Evolutionary conservation across 1,139 yeast species (phyloP).

Genomic region (Diutina catenulata): DNA sequence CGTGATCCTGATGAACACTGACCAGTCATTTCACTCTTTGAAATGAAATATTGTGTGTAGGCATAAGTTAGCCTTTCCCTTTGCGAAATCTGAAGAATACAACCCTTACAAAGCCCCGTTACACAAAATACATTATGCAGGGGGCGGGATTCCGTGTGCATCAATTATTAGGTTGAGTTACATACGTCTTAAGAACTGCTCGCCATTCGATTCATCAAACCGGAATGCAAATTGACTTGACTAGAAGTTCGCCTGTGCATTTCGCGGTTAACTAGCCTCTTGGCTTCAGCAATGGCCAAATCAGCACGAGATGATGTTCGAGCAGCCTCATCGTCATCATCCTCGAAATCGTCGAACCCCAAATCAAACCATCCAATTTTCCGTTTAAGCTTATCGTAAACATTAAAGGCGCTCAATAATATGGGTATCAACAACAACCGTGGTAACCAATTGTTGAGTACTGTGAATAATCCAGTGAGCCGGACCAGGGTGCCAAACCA

Average conservation of each 20-base stretch:
- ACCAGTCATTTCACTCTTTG: too few species aligned
- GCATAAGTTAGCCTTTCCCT: too few species aligned
- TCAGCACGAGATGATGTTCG: background rate
- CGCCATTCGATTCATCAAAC: too few species aligned
- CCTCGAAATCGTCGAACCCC: constrained; percentile 45
- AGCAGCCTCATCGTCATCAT: constrained; percentile 12
- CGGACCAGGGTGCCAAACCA: constrained; percentile 71
- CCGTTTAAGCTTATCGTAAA: constrained; percentile 54
- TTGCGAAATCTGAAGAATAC: too few species aligned
- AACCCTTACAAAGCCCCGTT: too few species aligned
- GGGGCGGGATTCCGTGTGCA: too few species aligned
- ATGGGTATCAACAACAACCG: constrained; percentile 62
- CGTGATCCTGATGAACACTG: too few species aligned
- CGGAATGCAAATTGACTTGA: too few species aligned
- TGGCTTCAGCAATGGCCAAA: constrained; percentile 2
- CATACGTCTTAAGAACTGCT: too few species aligned
- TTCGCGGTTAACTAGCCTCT: constrained; percentile 4
- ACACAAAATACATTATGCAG: too few species aligned
- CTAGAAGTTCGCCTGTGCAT: constrained; percentile 3
- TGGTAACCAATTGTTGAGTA: constrained; percentile 66
- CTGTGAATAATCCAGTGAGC: constrained; percentile 61
- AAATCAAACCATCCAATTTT: constrained; percentile 26
- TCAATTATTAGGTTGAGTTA: too few species aligned
- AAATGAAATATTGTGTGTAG: too few species aligned
- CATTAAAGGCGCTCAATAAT: constrained; percentile 46